Conservation (phyloP, 1,284 basidiomycete genomes). For the Cryptococcus amylolentus region DNA sequence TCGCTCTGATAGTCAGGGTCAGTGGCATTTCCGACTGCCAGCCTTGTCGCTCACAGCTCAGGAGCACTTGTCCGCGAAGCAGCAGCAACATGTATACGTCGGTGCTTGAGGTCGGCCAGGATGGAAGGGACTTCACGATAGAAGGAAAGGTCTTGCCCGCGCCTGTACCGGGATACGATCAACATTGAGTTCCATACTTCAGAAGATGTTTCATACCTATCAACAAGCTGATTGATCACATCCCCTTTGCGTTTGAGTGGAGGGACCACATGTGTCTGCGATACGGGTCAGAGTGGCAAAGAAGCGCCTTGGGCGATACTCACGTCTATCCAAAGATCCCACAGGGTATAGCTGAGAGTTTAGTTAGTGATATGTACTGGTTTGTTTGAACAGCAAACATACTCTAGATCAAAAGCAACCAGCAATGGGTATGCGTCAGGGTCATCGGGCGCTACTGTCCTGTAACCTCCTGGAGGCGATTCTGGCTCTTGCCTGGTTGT, state of each 20-base stretch:
- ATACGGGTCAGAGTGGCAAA: background rate
- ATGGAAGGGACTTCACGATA: slow-evolving; percentile 75
- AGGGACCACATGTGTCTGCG: slow-evolving; percentile 51
- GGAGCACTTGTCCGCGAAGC: slow-evolving; percentile 71
- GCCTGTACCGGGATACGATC: slow-evolving; percentile 46
- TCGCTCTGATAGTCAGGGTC: slow-evolving; percentile 57
- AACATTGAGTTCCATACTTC: background rate
- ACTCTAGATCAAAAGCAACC: slow-evolving; percentile 82
- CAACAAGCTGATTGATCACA: slow-evolving; percentile 60
- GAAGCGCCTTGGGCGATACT: slow-evolving; percentile 7
- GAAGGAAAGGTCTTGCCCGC: slow-evolving; percentile 61
- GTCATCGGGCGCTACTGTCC: slow-evolving; percentile 24
- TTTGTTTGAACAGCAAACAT: slow-evolving; percentile 31
- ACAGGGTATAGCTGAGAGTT: slow-evolving; percentile 66
- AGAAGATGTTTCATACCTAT: slow-evolving; percentile 53
- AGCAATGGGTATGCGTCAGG: slow-evolving; percentile 59
- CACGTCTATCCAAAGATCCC: slow-evolving; percentile 77
- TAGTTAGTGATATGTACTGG: background rate
- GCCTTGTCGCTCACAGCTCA: slow-evolving; percentile 57
- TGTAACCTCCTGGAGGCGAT: slow-evolving; percentile 17
- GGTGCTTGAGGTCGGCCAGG: slow-evolving; percentile 58
- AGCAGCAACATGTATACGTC: slow-evolving; percentile 63
- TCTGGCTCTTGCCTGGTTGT: slow-evolving; percentile 7
- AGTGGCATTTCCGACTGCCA: background rate
- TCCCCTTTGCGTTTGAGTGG: slow-evolving; percentile 62